A percentile compares a stretch with the other conserved stretches of the same genome.
Conservation (phyloP, 2,329 filamentous ascomycete species). For the Sporothrix brunneoviolacea region DNA sequence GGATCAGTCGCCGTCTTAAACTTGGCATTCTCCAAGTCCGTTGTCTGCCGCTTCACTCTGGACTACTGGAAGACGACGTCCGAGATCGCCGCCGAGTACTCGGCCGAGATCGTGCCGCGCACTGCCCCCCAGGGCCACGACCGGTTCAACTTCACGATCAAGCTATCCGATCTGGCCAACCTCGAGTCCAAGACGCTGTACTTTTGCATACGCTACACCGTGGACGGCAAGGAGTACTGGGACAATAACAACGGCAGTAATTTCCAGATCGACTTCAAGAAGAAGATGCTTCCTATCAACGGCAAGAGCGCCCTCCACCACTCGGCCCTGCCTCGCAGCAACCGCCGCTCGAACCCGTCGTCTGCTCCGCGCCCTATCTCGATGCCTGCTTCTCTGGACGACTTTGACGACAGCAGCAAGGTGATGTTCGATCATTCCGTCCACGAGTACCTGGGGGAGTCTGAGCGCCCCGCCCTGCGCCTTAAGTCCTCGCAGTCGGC, state of each 20-base stretch:
- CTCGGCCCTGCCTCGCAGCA: slow-evolving; percentile 56
- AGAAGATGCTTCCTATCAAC: slow-evolving; percentile 61
- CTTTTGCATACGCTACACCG: slow-evolving; percentile 82
- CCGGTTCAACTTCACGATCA: slow-evolving; percentile 90
- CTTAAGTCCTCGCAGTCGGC: slow-evolving; percentile 64
- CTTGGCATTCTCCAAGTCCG: slow-evolving; percentile 78
- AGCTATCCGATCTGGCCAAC: slow-evolving; percentile 83
- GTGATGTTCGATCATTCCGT: slow-evolving; percentile 54
- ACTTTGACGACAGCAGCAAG: slow-evolving; percentile 59
- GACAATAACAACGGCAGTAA: slow-evolving; percentile 86
- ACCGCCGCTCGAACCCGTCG: slow-evolving; percentile 40
- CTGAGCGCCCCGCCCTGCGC: slow-evolving; percentile 50
- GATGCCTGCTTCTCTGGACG: slow-evolving; percentile 56
- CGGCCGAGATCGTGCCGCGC: slow-evolving; percentile 65
- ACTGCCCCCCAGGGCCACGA: slow-evolving; percentile 62
- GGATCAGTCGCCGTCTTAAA: slow-evolving; percentile 83
- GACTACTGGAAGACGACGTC: slow-evolving; percentile 99
- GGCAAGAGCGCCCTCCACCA: slow-evolving; percentile 44
- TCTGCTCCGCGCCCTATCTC: slow-evolving; percentile 45
- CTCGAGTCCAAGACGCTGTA: slow-evolving; percentile 88
- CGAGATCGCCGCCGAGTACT: slow-evolving; percentile 84
- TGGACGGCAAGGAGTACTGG: slow-evolving; percentile 83
- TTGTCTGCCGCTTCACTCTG: slow-evolving; percentile 89
- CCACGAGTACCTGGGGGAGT: slow-evolving; percentile 57
- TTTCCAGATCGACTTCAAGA: slow-evolving; percentile 89